Conservation (phyloP, 1,139 yeast species). For the Saccharomyces hybrid region DNA sequence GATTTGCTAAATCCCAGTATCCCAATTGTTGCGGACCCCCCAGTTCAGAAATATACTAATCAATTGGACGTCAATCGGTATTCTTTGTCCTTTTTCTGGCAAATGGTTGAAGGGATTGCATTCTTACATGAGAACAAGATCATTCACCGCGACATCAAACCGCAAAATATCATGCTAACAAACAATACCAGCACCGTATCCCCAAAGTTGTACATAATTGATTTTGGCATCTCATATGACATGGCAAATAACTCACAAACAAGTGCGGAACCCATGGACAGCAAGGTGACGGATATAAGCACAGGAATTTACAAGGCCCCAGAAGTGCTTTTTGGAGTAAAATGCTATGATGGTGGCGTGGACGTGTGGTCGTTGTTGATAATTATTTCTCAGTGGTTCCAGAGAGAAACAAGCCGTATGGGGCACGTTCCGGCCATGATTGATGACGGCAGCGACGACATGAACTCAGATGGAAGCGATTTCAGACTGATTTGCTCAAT, state of each 20-base stretch:
- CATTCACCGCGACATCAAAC: slow-evolving; percentile 91
- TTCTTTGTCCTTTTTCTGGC: slow-evolving; percentile 34
- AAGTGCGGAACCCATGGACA: slow-evolving; percentile 36
- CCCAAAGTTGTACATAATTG: slow-evolving; percentile 46
- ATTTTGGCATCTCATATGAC: slow-evolving; percentile 70
- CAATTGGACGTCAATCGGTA: slow-evolving; percentile 17
- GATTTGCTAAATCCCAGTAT: slow-evolving; percentile 8
- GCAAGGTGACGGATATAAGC: slow-evolving; percentile 63
- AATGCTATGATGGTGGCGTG: slow-evolving; percentile 50
- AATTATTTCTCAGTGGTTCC: slow-evolving; percentile 52
- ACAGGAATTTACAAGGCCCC: slow-evolving; percentile 81
- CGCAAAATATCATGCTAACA: slow-evolving; percentile 60
- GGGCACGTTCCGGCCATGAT: slow-evolving; percentile 28
- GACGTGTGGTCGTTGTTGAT: slow-evolving; percentile 85
- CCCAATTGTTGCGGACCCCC: not conserved
- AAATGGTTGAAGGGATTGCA: slow-evolving; percentile 42
- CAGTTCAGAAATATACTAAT: slow-evolving; percentile 9
- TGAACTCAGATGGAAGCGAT: slow-evolving; percentile 44
- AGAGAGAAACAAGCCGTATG: slow-evolving; percentile 37
- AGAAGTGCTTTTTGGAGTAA: slow-evolving; percentile 66
- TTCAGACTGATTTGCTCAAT: slow-evolving; percentile 57
- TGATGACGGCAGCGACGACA: slow-evolving; percentile 32
- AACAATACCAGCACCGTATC: slow-evolving; percentile 8
- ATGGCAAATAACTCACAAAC: slow-evolving; percentile 31
- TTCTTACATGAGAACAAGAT: slow-evolving; percentile 51